Conservation (phyloP, 208 protist species). For the Tritrichomonas foetus region DNA sequence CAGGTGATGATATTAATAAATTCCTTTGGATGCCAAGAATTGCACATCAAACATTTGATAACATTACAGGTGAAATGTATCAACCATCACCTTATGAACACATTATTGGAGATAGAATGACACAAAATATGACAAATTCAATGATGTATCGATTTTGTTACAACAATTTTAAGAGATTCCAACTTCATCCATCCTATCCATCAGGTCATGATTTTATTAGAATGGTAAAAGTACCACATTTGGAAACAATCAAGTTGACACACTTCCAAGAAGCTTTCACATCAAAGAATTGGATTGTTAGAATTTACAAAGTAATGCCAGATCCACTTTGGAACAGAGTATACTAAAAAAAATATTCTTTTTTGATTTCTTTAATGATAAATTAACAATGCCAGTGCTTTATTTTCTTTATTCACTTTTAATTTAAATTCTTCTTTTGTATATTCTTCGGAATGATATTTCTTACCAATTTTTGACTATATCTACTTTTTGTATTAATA, state of each 20-base stretch:
- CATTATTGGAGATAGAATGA: neutral
- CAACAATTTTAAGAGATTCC: neutral
- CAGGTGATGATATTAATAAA: conserved; percentile 86
- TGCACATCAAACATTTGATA: neutral
- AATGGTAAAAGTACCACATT: conserved; percentile 43
- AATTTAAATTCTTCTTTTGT: too few species aligned
- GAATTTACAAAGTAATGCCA: conserved; percentile 83
- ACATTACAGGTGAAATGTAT: neutral
- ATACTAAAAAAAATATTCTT: conserved; percentile 16
- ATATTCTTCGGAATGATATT: too few species aligned
- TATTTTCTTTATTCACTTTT: too few species aligned
- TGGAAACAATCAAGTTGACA: conserved; percentile 48
- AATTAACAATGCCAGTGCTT: too few species aligned
- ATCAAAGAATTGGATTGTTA: conserved; percentile 83
- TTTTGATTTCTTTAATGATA: too few species aligned
- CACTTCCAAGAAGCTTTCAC: conserved; percentile 76
- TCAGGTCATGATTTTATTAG: neutral
- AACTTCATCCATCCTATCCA: neutral
- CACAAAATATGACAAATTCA: neutral
- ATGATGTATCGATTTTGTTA: neutral
- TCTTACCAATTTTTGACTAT: too few species aligned
- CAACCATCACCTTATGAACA: neutral
- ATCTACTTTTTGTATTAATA: too few species aligned
- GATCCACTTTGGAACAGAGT: neutral
- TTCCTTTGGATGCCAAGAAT: conserved; percentile 80